Base-by-base conservation (phyloP, 306 rosid genomes). In the Cicer chorassanicum region DNA sequence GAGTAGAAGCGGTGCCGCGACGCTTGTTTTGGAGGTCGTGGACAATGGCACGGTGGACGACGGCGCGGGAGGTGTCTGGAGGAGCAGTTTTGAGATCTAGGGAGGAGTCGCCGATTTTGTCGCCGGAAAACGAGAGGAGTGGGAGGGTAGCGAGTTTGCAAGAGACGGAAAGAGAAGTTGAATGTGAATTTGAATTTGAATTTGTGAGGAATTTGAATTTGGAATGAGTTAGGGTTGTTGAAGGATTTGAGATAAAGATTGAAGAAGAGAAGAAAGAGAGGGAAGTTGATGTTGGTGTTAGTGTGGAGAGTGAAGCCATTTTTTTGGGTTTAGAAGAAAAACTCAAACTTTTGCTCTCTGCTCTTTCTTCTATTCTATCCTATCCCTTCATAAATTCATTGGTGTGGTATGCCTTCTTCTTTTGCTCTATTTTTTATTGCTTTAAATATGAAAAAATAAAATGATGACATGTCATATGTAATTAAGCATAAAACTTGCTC, bases 1-100 rank as follows among this genome's bases (percentile, higher is more conserved):
- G 91, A 2, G 97, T 94, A 8, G 99, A 94, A 34, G 99, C 99
- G 0, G 99, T 94, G 55, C 99, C 96, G 9, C 97, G 97, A 48
- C 99, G 99, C 86, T 85, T 86, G 91, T 94, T 94, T 78, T 87
- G 97, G 56, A 87, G 97, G 89, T 92, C 99, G 8, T 87, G 82
- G 83, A 92, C 70, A 10, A 94, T 69, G 56, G 87, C 99, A 2
- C 97, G 93, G 89, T 94, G 99, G 62, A 94, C 96, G 42, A 94
- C 96, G 49, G 99, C 91, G 12, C 97, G 95, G 0, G 99, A 94
- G 9, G 99, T 94, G 64, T 80, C 88, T 0, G 92, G 88, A 4
- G 91, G 87, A 2, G 97, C 99, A 10, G 93, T 14, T 48, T 83
- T 88, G 72, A 95, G 82, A 59, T 89, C 93, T 49, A 94, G 97